Percentiles rank a stretch among this genome's conserved stretches.
phyloP scores from a whole-genome alignment of 139 green algal genomes.

The Micractinium conductrix region DNA sequence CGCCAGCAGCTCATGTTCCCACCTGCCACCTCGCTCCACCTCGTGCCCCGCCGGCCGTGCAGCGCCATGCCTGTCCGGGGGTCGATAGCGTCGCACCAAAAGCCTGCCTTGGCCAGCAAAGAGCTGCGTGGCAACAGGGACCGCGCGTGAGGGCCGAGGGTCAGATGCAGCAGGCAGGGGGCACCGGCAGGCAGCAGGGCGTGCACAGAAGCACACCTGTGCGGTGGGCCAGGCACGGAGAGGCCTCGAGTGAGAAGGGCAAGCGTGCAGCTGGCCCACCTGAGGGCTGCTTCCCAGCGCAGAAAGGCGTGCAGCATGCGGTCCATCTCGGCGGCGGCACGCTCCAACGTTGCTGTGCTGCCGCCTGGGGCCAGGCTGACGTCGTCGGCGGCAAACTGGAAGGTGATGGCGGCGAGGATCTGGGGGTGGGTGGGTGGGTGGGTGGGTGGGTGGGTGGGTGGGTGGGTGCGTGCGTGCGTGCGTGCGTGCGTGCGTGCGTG shows the following conservation, averaged over 20 bases:
- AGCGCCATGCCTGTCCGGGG: constrained; percentile 42
- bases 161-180: too few species aligned
- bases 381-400: constrained; percentile 44
- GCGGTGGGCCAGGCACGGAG: too few species aligned
- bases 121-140: not conserved
- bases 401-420: constrained; percentile 39
- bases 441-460: too few species aligned
- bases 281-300: constrained; percentile 41
- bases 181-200: not conserved
- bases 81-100: constrained; percentile 48
- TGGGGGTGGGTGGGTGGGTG: not conserved
- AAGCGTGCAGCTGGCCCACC: too few species aligned
- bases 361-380: constrained; percentile 26
- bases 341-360: constrained; percentile 23
- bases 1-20: not conserved
- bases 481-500: too few species aligned
- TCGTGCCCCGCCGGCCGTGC: constrained; percentile 1
- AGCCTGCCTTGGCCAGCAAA: not conserved
- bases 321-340: constrained; percentile 58
- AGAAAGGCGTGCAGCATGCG: constrained; percentile 56
- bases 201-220: too few species aligned
- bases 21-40: constrained; percentile 62
- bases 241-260: too few species aligned
- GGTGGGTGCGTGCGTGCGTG: too few species aligned
- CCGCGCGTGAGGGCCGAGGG: not conserved